Conservation (phyloP, 768 basidiomycete species). For the Strobilomyces confusus region DNA sequence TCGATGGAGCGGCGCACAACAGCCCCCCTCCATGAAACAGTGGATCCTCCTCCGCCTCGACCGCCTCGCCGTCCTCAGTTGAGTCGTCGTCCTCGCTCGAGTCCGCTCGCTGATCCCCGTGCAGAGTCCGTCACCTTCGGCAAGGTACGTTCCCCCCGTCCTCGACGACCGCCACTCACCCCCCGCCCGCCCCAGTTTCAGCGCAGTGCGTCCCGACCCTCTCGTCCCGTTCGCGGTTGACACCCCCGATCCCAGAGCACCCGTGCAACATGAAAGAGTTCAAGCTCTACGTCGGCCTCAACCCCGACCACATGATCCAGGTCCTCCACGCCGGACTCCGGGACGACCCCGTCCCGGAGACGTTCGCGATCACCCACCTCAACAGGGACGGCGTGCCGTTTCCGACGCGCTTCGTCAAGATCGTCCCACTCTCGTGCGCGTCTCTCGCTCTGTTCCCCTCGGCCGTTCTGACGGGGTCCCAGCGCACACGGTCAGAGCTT, state of each 20-base stretch:
- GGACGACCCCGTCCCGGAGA: conserved; percentile 63
- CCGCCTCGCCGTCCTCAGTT: conserved; percentile 60
- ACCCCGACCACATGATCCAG: conserved; percentile 64
- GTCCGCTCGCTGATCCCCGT: not conserved
- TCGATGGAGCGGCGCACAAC: conserved; percentile 71
- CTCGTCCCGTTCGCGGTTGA: not conserved
- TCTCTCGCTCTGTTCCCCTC: not conserved
- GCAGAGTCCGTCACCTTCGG: conserved; percentile 75
- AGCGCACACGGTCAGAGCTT: conserved; percentile 72
- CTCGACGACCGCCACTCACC: not conserved
- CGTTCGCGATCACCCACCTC: conserved; percentile 52
- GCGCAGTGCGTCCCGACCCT: conserved; percentile 21
- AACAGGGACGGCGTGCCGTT: conserved; percentile 56
- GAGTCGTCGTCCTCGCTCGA: conserved; percentile 27
- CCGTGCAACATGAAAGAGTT: conserved; percentile 87
- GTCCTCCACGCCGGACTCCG: conserved; percentile 60
- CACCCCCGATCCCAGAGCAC: conserved; percentile 47
- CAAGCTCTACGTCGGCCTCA: conserved; percentile 62
- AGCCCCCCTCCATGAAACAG: conserved; percentile 52
- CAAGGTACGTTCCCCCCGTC: conserved; percentile 46
- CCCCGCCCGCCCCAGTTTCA: conserved; percentile 17
- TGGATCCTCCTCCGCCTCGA: conserved; percentile 72
- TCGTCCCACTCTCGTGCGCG: conserved; percentile 71
- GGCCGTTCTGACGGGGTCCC: not conserved
- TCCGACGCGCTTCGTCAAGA: conserved; percentile 68